These are phyloP conservation scores for Psilocybe tampanensis DNA, from an alignment of 768 basidiomycete species.

Conservation along the genomic window DNA sequence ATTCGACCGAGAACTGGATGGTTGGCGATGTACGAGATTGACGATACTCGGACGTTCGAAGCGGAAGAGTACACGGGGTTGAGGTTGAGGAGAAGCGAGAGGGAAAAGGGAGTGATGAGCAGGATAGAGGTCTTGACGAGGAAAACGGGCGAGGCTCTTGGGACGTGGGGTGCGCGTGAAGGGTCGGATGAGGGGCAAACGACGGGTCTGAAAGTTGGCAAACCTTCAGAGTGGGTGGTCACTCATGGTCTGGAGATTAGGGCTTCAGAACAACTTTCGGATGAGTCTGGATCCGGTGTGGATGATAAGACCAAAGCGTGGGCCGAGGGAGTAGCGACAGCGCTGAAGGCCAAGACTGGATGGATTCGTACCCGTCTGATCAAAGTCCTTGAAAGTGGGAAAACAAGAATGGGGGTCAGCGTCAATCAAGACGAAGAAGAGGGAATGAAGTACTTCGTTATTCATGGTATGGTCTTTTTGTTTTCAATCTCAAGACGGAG, in stretches of 20 bases:
- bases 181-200: neutral
- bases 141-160: conserved; percentile 30
- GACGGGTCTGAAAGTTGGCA: conserved; percentile 16
- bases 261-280: neutral
- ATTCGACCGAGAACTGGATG: conserved; percentile 34
- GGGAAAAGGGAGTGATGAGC: conserved; percentile 43
- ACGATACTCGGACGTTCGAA: conserved; percentile 39
- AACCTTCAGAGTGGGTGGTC: conserved; percentile 11
- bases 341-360: conserved; percentile 24
- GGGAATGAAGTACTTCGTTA: conserved; percentile 37
- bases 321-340: conserved; percentile 21
- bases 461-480: conserved; percentile 37
- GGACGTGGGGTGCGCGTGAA: conserved; percentile 8
- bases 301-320: conserved; percentile 19
- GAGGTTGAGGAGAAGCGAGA: conserved; percentile 43
- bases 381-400: conserved; percentile 42
- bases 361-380: conserved; percentile 44
- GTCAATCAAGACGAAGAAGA: conserved; percentile 31
- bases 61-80: conserved; percentile 47
- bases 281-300: conserved; percentile 1
- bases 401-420: conserved; percentile 30
- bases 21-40: conserved; percentile 54
- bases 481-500: neutral
- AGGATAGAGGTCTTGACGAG: conserved; percentile 48
- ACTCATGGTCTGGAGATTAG: conserved; percentile 10